Evolutionary conservation across 805 yeast genomes (phyloP), one percentile per base, ranked within the genome.

Genomic region (Teunomyces stri): DNA sequence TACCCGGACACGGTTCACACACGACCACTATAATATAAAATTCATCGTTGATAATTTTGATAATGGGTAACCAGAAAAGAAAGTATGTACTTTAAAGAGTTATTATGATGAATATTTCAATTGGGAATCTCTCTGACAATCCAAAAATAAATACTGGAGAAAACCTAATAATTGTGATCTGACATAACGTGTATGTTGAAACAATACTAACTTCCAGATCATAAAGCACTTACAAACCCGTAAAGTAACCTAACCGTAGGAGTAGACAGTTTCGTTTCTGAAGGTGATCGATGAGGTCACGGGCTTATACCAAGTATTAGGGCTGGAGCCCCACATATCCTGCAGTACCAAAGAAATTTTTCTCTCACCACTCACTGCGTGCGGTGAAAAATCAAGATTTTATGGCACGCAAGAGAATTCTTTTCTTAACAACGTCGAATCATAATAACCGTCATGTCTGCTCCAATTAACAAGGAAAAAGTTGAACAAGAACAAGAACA

Each of bases 381-480:
- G 33, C 42, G 37, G 40, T 41, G 27, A 22, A 46, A 45, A 44
- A 45, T 33, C 43, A 38, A 25, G 11, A 7, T n/a, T 21, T 21
- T 9, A 42, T 34, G 36, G 16, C 16, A 15, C 15, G 16, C n/a
- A 3, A 28, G 12, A 13, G 28, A 35, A 40, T 37, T 42, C 51
- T 28, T 50, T 54, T 65, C 57, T 46, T 61, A 62, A 64, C 74
- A 68, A 69, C 74, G 74, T 64, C 73, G 59, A 60, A 51, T 43
- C 48, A 21, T 15, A 45, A 42, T 4, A 45, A 51, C 53, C 57
- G 49, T 50, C 60, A 87, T 87, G 94, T 84, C 91, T 76, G 87
- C 85, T 76, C 75, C 69, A 63, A 76, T 81, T 70, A 81, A 84
- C 76, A 85, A 87, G 82, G 94, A 87, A 75, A 89, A 89, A 76